Evolutionary conservation across 176 grass and related monocot species (phyloP), one percentile per base, ranked within the genome.

Genomic region (bread wheat (Triticum aestivum)): DNA sequence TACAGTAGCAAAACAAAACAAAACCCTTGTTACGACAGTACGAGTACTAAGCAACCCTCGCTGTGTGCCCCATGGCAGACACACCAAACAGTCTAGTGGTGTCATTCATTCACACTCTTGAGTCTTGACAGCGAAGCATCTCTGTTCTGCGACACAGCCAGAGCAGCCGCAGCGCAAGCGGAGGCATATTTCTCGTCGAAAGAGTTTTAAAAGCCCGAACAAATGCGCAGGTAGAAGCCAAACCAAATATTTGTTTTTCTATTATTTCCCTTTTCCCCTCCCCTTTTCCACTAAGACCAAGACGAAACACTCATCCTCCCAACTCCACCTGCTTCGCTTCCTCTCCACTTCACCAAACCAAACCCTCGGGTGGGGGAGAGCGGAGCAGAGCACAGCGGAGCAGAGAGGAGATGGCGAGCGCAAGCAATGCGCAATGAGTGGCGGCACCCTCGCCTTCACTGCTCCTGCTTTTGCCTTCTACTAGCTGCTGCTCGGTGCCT

Each of bases 161-260:
- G 35, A 1, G 24, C 75, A 66, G 56, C 75, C 4, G 75, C 75
- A n/a, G 75, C 58, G 35, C 86, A 18, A 24, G 65, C 65, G 61
- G 3, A 30, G 30, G 7, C 14, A 54, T 33, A 73, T 87, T 91
- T 80, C 80, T 17, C 54, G 54, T 58, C 54, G 17, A 59, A 75
- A 87, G 56, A 1, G 5, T 90, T 83, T 87, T 33, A 2, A 67
- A 87, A 67, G 30, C 5, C 24, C 4, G 14, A 9, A 67, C 54
- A 89, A 80, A 47, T 15, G 75, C 58, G 32, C 58, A 18, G 58
- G 83, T 74, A 79, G 42, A 68, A 61, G 87, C 73, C 81, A 89
- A 89, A 86, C 83, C 83, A 92, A 92, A 92, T 89, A 58, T 85
- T 77, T 87, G 68, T 84, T 89, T 77, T 87, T 58, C 42, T 85